Evolutionary conservation across 1,284 basidiomycete species (phyloP).

Genomic region (Earliella scabrosa): DNA sequence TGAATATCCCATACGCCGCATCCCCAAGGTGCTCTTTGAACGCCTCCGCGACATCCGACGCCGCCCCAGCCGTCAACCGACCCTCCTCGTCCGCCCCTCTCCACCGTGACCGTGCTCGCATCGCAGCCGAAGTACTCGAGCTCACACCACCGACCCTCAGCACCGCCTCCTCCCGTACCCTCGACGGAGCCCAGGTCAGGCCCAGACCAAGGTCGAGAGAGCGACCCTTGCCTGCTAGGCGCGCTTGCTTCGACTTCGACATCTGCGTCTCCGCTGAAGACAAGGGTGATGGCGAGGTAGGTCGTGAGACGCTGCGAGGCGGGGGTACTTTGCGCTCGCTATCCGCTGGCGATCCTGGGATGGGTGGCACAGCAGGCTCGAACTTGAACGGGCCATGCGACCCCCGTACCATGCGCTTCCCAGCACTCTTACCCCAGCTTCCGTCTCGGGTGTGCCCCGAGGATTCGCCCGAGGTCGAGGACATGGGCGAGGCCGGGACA

Average conservation of each 20-base stretch:
- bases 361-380: slow-evolving; percentile 45
- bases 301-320: slow-evolving; percentile 6
- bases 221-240: slow-evolving; percentile 58
- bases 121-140: slow-evolving; percentile 20
- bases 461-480: slow-evolving; percentile 34
- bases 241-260: slow-evolving; percentile 30
- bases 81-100: slow-evolving; percentile 36
- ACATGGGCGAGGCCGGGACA: slow-evolving; percentile 30
- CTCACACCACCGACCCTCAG: slow-evolving; percentile 43
- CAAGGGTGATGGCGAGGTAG: slow-evolving; percentile 13
- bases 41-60: slow-evolving; percentile 59
- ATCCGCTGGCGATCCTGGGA: slow-evolving; percentile 41
- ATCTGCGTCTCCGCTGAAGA: slow-evolving; percentile 39
- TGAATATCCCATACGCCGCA: slow-evolving; percentile 65
- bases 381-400: slow-evolving; percentile 45
- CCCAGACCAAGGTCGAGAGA: slow-evolving; percentile 69
- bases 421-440: slow-evolving; percentile 33
- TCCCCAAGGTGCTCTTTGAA: slow-evolving; percentile 67
- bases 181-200: slow-evolving; percentile 68
- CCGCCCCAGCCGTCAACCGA: slow-evolving; percentile 40
- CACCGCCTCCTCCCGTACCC: slow-evolving; percentile 63
- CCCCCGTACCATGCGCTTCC: slow-evolving; percentile 30
- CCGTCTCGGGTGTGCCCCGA: slow-evolving; percentile 23
- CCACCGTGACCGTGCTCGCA: slow-evolving; percentile 36
- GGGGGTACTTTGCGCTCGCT: slow-evolving; percentile 27